A percentile compares a stretch with the other conserved stretches of the same genome.
Conservation (phyloP, 306 rosid genomes). For the Citrullus amarus region DNA sequence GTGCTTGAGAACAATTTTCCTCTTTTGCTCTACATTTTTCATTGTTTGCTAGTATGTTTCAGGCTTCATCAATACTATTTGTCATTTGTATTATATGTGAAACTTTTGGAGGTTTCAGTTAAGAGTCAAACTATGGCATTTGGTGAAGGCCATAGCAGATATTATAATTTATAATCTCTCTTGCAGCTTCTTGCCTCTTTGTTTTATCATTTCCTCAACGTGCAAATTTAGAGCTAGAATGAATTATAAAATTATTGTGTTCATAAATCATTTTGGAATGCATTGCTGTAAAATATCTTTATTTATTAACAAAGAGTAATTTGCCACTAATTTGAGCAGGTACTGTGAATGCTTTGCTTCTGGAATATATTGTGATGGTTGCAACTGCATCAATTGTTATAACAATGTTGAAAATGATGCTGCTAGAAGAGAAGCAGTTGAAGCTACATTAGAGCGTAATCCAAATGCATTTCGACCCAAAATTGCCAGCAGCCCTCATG, state of each 20-base stretch:
- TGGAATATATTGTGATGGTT: constrained; percentile 96
- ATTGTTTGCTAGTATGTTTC: background rate
- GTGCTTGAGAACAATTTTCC: background rate
- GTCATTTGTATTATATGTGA: background rate
- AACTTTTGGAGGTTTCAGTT: background rate
- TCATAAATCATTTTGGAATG: background rate
- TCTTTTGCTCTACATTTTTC: background rate
- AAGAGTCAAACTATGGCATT: background rate
- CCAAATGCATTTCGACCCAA: constrained; percentile 99
- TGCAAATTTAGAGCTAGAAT: background rate
- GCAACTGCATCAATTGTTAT: constrained; percentile 95
- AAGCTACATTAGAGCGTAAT: constrained; percentile 96
- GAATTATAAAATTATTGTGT: background rate
- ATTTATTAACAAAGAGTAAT: constrained; percentile 12
- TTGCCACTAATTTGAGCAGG: constrained; percentile 46
- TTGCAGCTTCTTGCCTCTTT: background rate
- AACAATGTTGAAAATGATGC: constrained; percentile 95
- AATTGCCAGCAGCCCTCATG: constrained; percentile 98
- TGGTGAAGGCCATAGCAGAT: background rate
- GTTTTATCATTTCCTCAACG: background rate
- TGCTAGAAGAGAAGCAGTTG: constrained; percentile 92
- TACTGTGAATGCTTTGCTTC: constrained; percentile 99
- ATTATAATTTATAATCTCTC: background rate
- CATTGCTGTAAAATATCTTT: background rate
- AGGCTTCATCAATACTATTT: background rate